These are phyloP conservation scores for Tulasnella sp. DNA, from an alignment of 768 basidiomycete genomes.

Conservation along the genomic window DNA sequence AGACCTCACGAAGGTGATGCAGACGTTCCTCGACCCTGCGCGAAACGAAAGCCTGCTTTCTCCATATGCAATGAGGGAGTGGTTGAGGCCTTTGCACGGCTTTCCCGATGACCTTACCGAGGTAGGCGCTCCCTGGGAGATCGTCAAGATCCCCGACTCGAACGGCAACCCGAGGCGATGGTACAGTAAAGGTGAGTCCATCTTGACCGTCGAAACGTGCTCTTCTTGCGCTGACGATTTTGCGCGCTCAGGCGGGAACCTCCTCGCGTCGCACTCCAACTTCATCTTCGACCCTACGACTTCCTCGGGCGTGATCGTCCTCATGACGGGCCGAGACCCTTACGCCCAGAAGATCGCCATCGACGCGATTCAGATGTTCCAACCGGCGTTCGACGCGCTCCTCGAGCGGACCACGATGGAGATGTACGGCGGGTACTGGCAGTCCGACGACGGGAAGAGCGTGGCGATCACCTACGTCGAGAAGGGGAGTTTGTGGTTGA, in stretches of 20 bases:
- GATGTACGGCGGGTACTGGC: slow-evolving; percentile 22
- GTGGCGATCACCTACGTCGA: slow-evolving; percentile 13
- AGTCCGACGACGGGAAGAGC: slow-evolving; percentile 1
- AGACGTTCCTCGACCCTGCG: slow-evolving; percentile 35
- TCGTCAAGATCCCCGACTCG: slow-evolving; percentile 15
- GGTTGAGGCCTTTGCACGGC: slow-evolving; percentile 23
- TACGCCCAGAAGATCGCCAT: slow-evolving; percentile 18
- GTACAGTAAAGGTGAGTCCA: slow-evolving; percentile 23
- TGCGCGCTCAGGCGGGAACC: slow-evolving; percentile 18
- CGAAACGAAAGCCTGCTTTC: slow-evolving; percentile 19
- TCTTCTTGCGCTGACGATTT: not conserved
- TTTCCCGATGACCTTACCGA: slow-evolving; percentile 20
- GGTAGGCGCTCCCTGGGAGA: slow-evolving; percentile 18
- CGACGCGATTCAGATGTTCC: slow-evolving; percentile 18
- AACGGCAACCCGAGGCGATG: slow-evolving; percentile 17
- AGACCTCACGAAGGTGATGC: slow-evolving; percentile 35
- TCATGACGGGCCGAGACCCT: slow-evolving; percentile 17
- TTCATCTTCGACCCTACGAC: slow-evolving; percentile 22
- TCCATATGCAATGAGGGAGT: slow-evolving; percentile 21
- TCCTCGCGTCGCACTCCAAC: slow-evolving; percentile 21
- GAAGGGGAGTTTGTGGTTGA: slow-evolving; percentile 20
- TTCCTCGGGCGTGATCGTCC: slow-evolving; percentile 23
- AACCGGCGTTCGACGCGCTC: slow-evolving; percentile 21
- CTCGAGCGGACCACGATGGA: slow-evolving; percentile 4
- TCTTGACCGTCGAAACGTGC: not conserved